phyloP scores from a whole-genome alignment of 2,329 filamentous ascomycete species.

The Colletotrichum destructivum region DNA sequence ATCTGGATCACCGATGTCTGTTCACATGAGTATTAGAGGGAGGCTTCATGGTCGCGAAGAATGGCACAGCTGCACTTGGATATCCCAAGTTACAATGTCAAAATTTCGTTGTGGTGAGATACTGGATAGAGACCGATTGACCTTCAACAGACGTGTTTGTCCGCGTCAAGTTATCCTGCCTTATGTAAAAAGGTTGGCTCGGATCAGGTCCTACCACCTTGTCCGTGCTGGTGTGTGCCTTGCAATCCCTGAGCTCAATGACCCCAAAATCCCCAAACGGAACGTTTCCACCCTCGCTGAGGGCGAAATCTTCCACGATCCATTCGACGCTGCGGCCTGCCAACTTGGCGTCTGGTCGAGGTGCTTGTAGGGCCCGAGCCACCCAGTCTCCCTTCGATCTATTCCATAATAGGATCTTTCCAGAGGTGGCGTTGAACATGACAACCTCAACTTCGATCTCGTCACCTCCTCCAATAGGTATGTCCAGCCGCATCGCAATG shows the following conservation, averaged over 20 bases:
- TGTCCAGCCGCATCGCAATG: constrained; percentile 4
- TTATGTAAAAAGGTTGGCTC: neutral
- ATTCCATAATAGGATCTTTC: neutral
- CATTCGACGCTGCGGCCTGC: neutral
- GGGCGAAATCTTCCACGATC: constrained; percentile 1
- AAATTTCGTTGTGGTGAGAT: neutral
- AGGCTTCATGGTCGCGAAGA: too few species aligned
- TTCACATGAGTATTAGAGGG: too few species aligned
- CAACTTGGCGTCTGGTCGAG: neutral
- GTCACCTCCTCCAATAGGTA: neutral
- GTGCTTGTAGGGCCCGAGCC: neutral
- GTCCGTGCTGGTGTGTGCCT: neutral
- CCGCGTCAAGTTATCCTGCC: neutral
- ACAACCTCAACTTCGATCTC: neutral
- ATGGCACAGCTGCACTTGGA: too few species aligned
- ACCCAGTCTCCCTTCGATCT: neutral
- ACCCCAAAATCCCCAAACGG: neutral
- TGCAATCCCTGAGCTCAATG: neutral
- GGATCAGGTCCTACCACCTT: neutral
- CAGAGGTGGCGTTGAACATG: neutral
- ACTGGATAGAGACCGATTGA: neutral
- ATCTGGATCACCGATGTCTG: too few species aligned
- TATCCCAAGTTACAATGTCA: too few species aligned
- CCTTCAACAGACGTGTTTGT: neutral
- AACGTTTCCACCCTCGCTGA: neutral